phyloP scores from a whole-genome alignment of 306 rosid genomes.

The Hippophae rhamnoides region DNA sequence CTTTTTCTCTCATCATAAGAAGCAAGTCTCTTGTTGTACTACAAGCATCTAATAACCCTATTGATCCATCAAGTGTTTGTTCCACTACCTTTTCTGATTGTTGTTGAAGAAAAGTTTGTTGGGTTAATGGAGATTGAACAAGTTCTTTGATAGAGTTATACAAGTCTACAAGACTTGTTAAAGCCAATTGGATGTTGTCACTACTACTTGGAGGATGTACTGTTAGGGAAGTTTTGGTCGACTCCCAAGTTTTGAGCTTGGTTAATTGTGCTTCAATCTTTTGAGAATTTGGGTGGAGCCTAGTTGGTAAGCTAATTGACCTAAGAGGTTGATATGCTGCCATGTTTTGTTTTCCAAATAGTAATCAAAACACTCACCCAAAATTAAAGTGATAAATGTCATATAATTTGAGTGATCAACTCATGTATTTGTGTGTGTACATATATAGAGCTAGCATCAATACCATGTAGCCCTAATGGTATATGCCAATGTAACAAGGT shows the following conservation, averaged over 20 bases:
- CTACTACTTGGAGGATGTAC: constrained; percentile 23
- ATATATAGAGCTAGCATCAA: background rate
- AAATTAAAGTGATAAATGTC: background rate
- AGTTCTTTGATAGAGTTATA: constrained; percentile 51
- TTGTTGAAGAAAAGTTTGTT: constrained; percentile 43
- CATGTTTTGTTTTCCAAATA: constrained; percentile 12
- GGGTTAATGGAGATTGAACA: constrained; percentile 37
- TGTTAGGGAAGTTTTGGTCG: constrained; percentile 15
- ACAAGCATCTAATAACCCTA: constrained; percentile 46
- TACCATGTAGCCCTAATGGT: background rate
- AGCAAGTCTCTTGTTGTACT: constrained; percentile 44
- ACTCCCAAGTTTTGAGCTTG: constrained; percentile 31
- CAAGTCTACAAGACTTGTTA: constrained; percentile 48
- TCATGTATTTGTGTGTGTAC: background rate
- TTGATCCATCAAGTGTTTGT: constrained; percentile 41
- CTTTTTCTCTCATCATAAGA: constrained; percentile 24
- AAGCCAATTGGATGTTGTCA: constrained; percentile 33
- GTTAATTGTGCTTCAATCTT: constrained; percentile 41
- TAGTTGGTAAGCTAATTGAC: constrained; percentile 71
- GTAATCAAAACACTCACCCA: constrained; percentile 1
- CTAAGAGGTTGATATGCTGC: constrained; percentile 37
- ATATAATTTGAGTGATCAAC: constrained; percentile 1
- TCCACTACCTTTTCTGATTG: constrained; percentile 28
- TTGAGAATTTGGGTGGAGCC: constrained; percentile 39
- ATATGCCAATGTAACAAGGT: constrained; percentile 8